These are phyloP conservation scores for Boletus rubropictus DNA, from an alignment of 768 basidiomycete species.

Conservation along the genomic window DNA sequence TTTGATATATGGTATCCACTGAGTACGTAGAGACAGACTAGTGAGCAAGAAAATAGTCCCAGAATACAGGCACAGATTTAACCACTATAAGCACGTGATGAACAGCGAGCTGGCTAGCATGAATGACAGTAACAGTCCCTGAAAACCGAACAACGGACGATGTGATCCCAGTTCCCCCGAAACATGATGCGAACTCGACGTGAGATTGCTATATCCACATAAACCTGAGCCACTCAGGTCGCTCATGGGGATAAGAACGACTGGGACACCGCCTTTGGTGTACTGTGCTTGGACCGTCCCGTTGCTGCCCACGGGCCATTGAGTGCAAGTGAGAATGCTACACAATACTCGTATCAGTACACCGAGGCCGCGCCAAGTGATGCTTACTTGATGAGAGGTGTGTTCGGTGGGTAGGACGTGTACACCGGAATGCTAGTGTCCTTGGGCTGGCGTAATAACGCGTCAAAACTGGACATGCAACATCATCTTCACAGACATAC, in stretches of 20 bases:
- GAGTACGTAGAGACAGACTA: not conserved
- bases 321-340: constrained; percentile 60
- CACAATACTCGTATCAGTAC: not conserved
- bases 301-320: constrained; percentile 63
- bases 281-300: constrained; percentile 61
- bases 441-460: constrained; percentile 39
- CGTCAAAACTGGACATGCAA: not conserved
- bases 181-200: not conserved
- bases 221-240: constrained; percentile 34
- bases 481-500: constrained; percentile 30
- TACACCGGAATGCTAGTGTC: constrained; percentile 54
- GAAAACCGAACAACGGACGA: not conserved
- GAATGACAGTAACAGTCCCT: constrained; percentile 3
- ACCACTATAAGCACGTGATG: constrained; percentile 4
- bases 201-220: constrained; percentile 25
- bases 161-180: constrained; percentile 5
- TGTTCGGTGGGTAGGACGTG: constrained; percentile 45
- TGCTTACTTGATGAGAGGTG: constrained; percentile 53
- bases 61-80: not conserved
- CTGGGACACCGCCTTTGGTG: constrained; percentile 54
- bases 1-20: not conserved
- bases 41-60: not conserved
- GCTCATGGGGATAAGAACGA: constrained; percentile 45
- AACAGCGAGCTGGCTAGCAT: constrained; percentile 4
- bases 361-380: not conserved